Percentiles rank a stretch among this genome's conserved stretches.
These are phyloP conservation scores for Geotrichum histeridarum DNA, from an alignment of 1,139 yeast species.

Conservation along the genomic window DNA sequence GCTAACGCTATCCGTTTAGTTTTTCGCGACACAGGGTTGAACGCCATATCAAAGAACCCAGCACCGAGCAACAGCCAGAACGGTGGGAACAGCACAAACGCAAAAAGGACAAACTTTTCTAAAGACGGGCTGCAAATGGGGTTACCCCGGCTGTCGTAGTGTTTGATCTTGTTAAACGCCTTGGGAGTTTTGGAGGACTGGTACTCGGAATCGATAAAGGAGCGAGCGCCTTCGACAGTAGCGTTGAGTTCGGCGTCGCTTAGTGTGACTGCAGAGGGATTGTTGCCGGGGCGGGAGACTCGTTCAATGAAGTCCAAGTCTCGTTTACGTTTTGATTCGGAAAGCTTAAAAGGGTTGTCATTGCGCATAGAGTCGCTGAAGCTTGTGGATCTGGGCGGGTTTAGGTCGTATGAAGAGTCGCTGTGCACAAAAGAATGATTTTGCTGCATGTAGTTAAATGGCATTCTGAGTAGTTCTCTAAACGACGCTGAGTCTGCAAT, in stretches of 20 bases:
- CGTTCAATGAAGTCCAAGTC: not conserved
- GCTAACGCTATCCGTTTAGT: slow-evolving; percentile 13
- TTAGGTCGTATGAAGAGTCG: too few species aligned
- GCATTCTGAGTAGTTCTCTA: too few species aligned
- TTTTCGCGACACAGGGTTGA: slow-evolving; percentile 11
- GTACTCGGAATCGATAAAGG: not conserved
- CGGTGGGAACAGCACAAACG: slow-evolving; percentile 17
- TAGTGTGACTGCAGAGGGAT: not conserved
- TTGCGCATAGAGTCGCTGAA: too few species aligned
- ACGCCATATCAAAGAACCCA: slow-evolving; percentile 14
- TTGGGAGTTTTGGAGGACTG: not conserved
- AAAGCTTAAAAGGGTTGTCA: too few species aligned
- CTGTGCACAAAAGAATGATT: too few species aligned
- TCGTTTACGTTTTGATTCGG: not conserved
- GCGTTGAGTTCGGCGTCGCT: not conserved
- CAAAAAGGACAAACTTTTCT: slow-evolving; percentile 12
- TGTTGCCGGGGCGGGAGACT: not conserved
- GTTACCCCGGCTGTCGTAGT: not conserved
- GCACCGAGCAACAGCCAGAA: slow-evolving; percentile 19
- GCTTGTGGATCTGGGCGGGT: too few species aligned
- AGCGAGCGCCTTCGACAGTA: not conserved
- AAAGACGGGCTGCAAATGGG: not conserved
- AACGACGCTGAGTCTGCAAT: not conserved
- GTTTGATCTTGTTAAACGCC: not conserved
- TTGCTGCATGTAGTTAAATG: too few species aligned